Base-by-base conservation (phyloP, 2,329 filamentous ascomycete species). In the Diatrype stigma region DNA sequence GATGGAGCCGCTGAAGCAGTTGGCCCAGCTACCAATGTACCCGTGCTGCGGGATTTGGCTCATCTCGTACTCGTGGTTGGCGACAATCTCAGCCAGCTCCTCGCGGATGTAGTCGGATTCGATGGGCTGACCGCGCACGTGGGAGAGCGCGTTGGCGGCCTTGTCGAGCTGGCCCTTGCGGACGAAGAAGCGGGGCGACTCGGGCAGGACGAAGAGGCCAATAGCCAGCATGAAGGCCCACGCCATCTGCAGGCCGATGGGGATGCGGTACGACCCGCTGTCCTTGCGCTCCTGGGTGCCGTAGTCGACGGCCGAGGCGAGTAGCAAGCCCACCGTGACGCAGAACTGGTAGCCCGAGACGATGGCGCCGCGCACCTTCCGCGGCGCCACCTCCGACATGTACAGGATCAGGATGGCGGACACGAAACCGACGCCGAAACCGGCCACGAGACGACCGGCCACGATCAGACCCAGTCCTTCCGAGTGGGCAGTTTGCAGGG, bases 11-110 rank as follows among this genome's bases (percentile, higher is more conserved):
- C 65, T 81, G 71, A 89, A 83, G 78, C 82, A 85, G 65, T 78
- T 81, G 59, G 74, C 70, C 90, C 90, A 95, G 64, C 78, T 80
- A 60, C 74, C 74, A 67, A 85, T 75, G 78, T 85, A 90, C 61
- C 80, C 79, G 59, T 75, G 76, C 58, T 78, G 70, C 56, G 87
- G 86, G 52, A 88, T 85, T 52, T 86, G 73, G 46, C 81, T 74
- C 61, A 85, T 77, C 77, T 96, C 91, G 67, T 93, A 91, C 72
- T 89, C 88, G 71, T 93, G 82, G 78, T 95, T 96, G 75, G 90
- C 90, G 53, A 94, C 79, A 58, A 96, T 90, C 74, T 96, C 90
- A 42, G 87, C 81, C 44, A 95, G 79, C 73, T 96, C 90, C 55
- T 82, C 74, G 72, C 87, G 82, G 71, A 96, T 85, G 69, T 82